phyloP scores from a whole-genome alignment of 352 stramenopile species.

The Globisporangium recalcitrans region DNA sequence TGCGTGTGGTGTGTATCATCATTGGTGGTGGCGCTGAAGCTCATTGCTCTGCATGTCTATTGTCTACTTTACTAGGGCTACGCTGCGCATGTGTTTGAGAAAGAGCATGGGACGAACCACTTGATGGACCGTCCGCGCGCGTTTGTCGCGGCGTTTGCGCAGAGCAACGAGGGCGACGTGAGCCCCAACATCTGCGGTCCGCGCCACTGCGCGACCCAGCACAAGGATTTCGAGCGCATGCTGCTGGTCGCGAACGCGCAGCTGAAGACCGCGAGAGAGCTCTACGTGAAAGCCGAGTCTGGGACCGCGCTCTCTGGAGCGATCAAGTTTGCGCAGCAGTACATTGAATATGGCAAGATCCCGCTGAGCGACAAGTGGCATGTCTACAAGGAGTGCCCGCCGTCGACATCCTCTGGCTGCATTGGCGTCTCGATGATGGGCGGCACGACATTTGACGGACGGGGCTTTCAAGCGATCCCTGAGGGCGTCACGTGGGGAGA shows the following conservation, averaged over 20 bases:
- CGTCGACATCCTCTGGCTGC: constrained; percentile 67
- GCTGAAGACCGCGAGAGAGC: constrained; percentile 46
- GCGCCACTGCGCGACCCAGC: constrained; percentile 51
- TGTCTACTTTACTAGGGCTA: constrained; percentile 42
- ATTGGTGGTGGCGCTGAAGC: too few species aligned
- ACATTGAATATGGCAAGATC: constrained; percentile 73
- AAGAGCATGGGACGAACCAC: constrained; percentile 71
- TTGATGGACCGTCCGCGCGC: constrained; percentile 71
- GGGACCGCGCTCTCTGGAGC: constrained; percentile 31
- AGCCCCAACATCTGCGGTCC: constrained; percentile 89
- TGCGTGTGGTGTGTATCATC: not conserved
- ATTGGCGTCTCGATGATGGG: constrained; percentile 85
- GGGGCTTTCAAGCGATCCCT: constrained; percentile 48
- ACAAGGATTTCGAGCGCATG: constrained; percentile 81
- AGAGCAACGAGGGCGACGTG: constrained; percentile 92
- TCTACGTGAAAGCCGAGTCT: constrained; percentile 47
- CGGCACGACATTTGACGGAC: constrained; percentile 70
- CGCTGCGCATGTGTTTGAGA: constrained; percentile 86
- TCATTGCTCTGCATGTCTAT: not conserved
- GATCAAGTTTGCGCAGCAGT: constrained; percentile 61
- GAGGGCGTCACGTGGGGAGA: constrained; percentile 67
- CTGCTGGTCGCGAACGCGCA: constrained; percentile 72
- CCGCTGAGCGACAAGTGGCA: constrained; percentile 62
- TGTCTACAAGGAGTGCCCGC: constrained; percentile 52
- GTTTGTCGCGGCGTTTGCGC: constrained; percentile 92